These are phyloP conservation scores for Phytopythium oedochilum DNA, from an alignment of 352 stramenopile genomes.

Conservation along the genomic window DNA sequence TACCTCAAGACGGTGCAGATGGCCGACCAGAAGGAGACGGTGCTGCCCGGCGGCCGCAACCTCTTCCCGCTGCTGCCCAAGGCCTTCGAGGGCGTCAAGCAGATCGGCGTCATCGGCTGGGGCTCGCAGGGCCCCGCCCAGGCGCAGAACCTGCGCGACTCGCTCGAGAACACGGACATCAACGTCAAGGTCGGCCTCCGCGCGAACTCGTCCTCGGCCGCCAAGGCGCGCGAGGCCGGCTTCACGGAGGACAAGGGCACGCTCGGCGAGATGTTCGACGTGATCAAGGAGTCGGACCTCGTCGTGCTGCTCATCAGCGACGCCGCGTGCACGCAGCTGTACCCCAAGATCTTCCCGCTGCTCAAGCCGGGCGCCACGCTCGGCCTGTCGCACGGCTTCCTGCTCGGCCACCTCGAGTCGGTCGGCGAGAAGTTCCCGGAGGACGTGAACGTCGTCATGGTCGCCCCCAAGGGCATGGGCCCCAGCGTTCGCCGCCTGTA, in stretches of 20 bases:
- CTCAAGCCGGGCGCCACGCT: slow-evolving; percentile 95
- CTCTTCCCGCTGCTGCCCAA: slow-evolving; percentile 94
- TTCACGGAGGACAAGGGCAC: slow-evolving; percentile 93
- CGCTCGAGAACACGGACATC: slow-evolving; percentile 90
- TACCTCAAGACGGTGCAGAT: slow-evolving; percentile 76
- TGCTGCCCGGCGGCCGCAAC: slow-evolving; percentile 85
- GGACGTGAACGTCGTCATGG: slow-evolving; percentile 98
- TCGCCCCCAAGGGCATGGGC: slow-evolving; percentile 98
- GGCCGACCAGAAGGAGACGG: slow-evolving; percentile 68
- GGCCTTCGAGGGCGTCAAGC: slow-evolving; percentile 95
- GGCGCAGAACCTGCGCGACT: slow-evolving; percentile 96
- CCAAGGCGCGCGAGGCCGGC: slow-evolving; percentile 84
- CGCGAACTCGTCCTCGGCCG: slow-evolving; percentile 69
- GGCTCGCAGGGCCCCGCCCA: slow-evolving; percentile 96
- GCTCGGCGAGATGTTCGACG: slow-evolving; percentile 95
- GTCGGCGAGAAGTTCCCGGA: slow-evolving; percentile 94
- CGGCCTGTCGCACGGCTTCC: slow-evolving; percentile 96
- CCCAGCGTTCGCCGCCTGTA: slow-evolving; percentile 96
- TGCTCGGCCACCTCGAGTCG: slow-evolving; percentile 96
- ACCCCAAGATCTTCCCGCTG: slow-evolving; percentile 96
- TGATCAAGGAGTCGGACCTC: slow-evolving; percentile 96
- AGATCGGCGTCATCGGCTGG: slow-evolving; percentile 98
- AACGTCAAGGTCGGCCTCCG: slow-evolving; percentile 88
- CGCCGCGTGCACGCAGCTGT: slow-evolving; percentile 92
- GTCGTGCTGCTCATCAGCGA: slow-evolving; percentile 97